Evolutionary conservation across 179 eudicot species (phyloP).

Genomic region (Sideroxylon spinosum): DNA sequence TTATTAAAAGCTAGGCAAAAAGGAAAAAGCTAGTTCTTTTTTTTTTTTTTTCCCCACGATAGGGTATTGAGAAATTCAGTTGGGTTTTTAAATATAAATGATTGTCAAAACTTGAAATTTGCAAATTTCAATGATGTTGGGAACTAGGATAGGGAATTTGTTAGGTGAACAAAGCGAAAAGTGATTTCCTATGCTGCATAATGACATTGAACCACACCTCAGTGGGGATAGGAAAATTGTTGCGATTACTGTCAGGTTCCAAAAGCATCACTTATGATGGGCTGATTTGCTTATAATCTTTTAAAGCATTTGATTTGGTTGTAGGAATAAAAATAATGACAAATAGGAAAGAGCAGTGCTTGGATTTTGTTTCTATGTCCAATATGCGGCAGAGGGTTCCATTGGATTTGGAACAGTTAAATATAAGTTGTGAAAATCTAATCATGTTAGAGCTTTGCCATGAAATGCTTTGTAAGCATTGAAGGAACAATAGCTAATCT

Average conservation of each 20-base stretch:
- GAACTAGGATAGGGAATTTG: not conserved
- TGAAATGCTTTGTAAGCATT: not conserved
- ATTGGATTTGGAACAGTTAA: not conserved
- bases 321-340: not conserved
- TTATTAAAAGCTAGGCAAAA: too few species aligned
- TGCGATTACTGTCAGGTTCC: not conserved
- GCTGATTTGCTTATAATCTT: constrained; percentile 9
- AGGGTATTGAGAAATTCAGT: too few species aligned
- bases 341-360: not conserved
- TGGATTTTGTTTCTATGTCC: not conserved
- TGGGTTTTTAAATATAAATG: too few species aligned
- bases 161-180: too few species aligned
- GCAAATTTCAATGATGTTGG: too few species aligned
- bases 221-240: too few species aligned
- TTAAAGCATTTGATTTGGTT: not conserved
- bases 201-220: too few species aligned
- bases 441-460: not conserved
- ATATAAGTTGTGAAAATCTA: too few species aligned
- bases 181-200: too few species aligned
- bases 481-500: not conserved
- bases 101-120: too few species aligned
- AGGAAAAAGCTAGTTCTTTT: too few species aligned
- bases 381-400: not conserved
- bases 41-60: too few species aligned
- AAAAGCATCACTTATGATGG: not conserved